These are phyloP conservation scores for Dissophora globulifera DNA, from an alignment of 192 early-diverging fungal genomes.

Conservation along the genomic window DNA sequence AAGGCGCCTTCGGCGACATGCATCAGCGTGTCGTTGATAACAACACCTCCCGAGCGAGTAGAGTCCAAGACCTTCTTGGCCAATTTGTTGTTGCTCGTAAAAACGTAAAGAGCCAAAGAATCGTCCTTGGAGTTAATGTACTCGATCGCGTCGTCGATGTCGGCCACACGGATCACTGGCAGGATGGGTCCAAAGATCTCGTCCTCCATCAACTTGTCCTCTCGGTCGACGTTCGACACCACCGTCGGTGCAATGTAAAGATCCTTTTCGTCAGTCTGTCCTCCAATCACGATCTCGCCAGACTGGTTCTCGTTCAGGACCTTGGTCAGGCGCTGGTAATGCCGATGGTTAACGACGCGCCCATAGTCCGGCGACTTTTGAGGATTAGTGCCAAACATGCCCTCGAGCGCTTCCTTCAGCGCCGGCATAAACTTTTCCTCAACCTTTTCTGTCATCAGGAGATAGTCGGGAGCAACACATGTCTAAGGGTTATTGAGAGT, in stretches of 20 bases:
- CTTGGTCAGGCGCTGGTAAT: conserved; percentile 72
- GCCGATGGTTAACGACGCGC: conserved; percentile 78
- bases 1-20: conserved; percentile 66
- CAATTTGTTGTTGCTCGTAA: conserved; percentile 64
- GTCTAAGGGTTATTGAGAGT: conserved; percentile 66
- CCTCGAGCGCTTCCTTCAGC: conserved; percentile 54
- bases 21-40: conserved; percentile 87
- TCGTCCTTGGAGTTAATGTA: conserved; percentile 73
- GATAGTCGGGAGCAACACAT: conserved; percentile 89
- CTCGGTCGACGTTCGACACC: conserved; percentile 74
- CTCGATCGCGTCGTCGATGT: conserved; percentile 75
- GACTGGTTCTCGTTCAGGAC: conserved; percentile 59
- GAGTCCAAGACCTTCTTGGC: conserved; percentile 71
- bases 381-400: conserved; percentile 63
- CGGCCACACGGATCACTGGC: conserved; percentile 78
- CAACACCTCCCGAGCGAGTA: conserved; percentile 81
- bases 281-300: conserved; percentile 71
- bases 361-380: conserved; percentile 63
- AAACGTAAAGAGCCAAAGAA: conserved; percentile 86
- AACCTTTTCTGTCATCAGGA: conserved; percentile 72
- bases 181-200: conserved; percentile 96
- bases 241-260: conserved; percentile 86
- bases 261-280: conserved; percentile 67
- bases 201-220: conserved; percentile 80
- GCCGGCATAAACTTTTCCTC: conserved; percentile 68